A percentile compares a stretch with the other conserved stretches of the same genome.
Evolutionary conservation across 768 basidiomycete genomes (phyloP).

Genomic region (Chlorophyllum brunneum): DNA sequence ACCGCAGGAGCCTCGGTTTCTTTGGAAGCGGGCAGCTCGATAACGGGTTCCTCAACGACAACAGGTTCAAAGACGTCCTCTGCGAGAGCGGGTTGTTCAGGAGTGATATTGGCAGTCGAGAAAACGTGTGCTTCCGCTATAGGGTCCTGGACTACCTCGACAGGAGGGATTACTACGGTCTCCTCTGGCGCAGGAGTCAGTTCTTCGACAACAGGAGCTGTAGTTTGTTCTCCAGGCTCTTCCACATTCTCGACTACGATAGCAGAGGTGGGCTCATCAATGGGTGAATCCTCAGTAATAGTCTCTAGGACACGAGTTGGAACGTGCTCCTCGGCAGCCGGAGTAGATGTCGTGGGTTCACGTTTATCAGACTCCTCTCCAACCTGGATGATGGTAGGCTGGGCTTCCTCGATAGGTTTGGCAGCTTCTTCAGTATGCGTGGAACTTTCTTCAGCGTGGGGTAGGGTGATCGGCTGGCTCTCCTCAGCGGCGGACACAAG

Average conservation of each 20-base stretch:
- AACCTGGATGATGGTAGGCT: too few species aligned
- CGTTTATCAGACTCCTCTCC: too few species aligned
- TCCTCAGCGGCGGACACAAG: too few species aligned
- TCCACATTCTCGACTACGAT: neutral
- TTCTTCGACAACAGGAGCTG: neutral
- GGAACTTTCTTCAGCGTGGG: too few species aligned
- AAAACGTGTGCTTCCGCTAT: neutral
- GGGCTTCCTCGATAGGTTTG: slow-evolving; percentile 8
- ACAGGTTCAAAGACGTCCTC: neutral
- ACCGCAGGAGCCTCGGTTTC: neutral
- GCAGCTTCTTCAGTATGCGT: slow-evolving; percentile 4
- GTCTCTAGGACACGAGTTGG: neutral
- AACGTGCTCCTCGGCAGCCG: neutral
- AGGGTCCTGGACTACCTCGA: neutral
- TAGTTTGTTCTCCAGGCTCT: neutral
- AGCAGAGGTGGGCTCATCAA: slow-evolving; percentile 12
- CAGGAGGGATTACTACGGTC: neutral
- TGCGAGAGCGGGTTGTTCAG: neutral
- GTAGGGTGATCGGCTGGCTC: too few species aligned
- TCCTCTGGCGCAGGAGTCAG: neutral
- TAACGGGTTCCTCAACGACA: slow-evolving; percentile 6
- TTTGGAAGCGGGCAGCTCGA: slow-evolving; percentile 10
- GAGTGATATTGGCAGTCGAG: too few species aligned
- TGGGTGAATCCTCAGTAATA: neutral
- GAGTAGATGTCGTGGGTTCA: too few species aligned